Conservation (phyloP, 352 stramenopile genomes). For the Globisporangium radiosum region DNA sequence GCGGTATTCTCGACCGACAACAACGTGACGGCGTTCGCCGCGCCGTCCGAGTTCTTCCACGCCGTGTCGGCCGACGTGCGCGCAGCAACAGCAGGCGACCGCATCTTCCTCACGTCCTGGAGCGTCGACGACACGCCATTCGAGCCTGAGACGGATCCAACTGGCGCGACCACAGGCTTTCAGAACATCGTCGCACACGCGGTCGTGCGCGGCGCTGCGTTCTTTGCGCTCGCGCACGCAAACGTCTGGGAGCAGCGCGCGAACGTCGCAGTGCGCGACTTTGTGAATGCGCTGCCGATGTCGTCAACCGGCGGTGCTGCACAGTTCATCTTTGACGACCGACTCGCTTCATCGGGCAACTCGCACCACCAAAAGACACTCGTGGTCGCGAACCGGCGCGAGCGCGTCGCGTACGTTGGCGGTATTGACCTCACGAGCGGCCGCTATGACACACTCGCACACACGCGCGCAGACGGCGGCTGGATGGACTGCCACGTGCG, state of each 20-base stretch:
- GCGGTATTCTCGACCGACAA: conserved; percentile 2
- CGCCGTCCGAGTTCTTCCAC: conserved; percentile 9
- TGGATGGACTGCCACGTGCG: conserved; percentile 56
- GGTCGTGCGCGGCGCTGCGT: neutral
- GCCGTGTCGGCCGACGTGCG: conserved; percentile 10
- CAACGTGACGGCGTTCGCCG: conserved; percentile 2
- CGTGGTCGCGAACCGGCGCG: conserved; percentile 31
- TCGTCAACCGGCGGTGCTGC: conserved; percentile 7
- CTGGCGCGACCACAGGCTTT: conserved; percentile 2
- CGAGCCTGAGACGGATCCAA: conserved; percentile 2
- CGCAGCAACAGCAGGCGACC: conserved; percentile 16
- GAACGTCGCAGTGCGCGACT: conserved; percentile 10
- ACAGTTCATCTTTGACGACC: conserved; percentile 51
- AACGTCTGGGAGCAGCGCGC: conserved; percentile 4
- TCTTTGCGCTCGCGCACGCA: conserved; percentile 3
- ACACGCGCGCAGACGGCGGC: conserved; percentile 31
- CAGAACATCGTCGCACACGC: conserved; percentile 5
- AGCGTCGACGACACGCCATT: conserved; percentile 11
- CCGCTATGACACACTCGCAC: conserved; percentile 51
- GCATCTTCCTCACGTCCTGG: conserved; percentile 12
- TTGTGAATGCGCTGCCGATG: conserved; percentile 16
- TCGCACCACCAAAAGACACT: conserved; percentile 73
- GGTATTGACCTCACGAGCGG: conserved; percentile 49
- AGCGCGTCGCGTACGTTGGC: conserved; percentile 33
- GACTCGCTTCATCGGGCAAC: conserved; percentile 39